A percentile compares a stretch with the other conserved stretches of the same genome.
Evolutionary conservation across 2,329 filamentous ascomycete species (phyloP).

Genomic region (Penicillium sumatraense): DNA sequence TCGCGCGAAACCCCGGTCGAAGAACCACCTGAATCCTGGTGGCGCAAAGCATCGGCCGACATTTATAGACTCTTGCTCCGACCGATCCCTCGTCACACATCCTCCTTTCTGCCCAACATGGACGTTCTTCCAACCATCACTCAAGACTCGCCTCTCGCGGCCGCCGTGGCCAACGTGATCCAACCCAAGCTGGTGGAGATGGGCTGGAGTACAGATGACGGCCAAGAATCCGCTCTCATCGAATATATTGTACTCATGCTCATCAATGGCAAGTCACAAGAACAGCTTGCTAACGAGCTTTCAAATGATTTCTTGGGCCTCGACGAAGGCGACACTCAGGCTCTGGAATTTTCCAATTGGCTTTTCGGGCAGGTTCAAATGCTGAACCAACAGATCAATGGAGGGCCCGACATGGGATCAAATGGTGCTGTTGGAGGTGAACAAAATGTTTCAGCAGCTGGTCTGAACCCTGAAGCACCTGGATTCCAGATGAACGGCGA

Average conservation of each 20-base stretch:
- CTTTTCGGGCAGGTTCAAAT: conserved; percentile 83
- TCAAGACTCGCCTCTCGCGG: conserved; percentile 79
- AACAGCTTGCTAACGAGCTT: conserved; percentile 86
- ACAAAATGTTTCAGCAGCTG: conserved; percentile 38
- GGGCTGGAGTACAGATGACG: conserved; percentile 84
- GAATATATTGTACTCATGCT: conserved; percentile 99
- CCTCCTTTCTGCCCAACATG: conserved; percentile 16
- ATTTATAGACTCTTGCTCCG: background rate
- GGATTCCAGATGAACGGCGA: conserved; percentile 54
- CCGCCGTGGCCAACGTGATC: conserved; percentile 79
- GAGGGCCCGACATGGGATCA: conserved; percentile 32
- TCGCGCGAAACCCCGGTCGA: background rate
- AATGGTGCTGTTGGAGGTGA: background rate
- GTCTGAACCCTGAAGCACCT: conserved; percentile 35
- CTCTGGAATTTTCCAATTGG: conserved; percentile 85
- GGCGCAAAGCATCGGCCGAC: conserved; percentile 19
- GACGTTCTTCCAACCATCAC: conserved; percentile 63
- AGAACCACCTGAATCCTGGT: conserved; percentile 15
- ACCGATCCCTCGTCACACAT: conserved; percentile 7
- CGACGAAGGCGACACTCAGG: conserved; percentile 79
- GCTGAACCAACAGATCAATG: conserved; percentile 68
- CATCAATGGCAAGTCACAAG: conserved; percentile 89
- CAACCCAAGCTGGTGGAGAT: conserved; percentile 91
- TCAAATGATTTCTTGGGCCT: conserved; percentile 84
- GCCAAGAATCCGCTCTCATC: conserved; percentile 79